Conservation (phyloP, 129 eudicot genomes). For the Centaurea solstitialis region DNA sequence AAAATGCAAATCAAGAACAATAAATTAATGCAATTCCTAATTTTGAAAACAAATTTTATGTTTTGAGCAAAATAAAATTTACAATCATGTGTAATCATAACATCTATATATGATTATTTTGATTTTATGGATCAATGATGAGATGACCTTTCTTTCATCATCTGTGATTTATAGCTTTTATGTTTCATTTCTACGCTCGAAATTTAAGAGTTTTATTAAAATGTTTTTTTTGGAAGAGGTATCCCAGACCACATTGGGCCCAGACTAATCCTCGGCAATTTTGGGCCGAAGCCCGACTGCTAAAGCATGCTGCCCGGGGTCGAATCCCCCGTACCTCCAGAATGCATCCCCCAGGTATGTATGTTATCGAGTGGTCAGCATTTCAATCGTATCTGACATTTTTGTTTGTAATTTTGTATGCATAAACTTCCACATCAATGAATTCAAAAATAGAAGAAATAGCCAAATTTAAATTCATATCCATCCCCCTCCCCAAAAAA, state of each 20-base stretch:
- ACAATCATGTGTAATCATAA: background rate
- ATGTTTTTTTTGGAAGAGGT: too few species aligned
- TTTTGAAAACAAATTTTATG: background rate
- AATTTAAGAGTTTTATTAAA: background rate
- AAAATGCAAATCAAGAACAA: background rate
- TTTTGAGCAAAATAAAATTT: background rate
- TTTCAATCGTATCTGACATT: background rate
- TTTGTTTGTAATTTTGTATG: background rate
- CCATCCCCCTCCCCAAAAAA: too few species aligned
- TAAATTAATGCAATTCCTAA: too few species aligned
- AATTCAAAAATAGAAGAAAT: background rate
- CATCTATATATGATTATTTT: background rate
- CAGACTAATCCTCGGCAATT: too few species aligned
- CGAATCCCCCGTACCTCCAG: too few species aligned
- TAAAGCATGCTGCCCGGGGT: too few species aligned
- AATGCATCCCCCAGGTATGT: too few species aligned
- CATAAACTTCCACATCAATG: background rate
- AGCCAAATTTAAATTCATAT: background rate
- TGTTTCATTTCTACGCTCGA: background rate
- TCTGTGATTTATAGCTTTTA: background rate
- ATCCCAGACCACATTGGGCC: too few species aligned
- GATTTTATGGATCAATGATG: background rate
- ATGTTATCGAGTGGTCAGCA: background rate
- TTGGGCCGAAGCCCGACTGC: too few species aligned
- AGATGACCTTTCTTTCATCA: background rate